A percentile compares a stretch with the other conserved stretches of the same genome.
Conservation (phyloP, 1,284 basidiomycete genomes). For the Phlebopus sp. region DNA sequence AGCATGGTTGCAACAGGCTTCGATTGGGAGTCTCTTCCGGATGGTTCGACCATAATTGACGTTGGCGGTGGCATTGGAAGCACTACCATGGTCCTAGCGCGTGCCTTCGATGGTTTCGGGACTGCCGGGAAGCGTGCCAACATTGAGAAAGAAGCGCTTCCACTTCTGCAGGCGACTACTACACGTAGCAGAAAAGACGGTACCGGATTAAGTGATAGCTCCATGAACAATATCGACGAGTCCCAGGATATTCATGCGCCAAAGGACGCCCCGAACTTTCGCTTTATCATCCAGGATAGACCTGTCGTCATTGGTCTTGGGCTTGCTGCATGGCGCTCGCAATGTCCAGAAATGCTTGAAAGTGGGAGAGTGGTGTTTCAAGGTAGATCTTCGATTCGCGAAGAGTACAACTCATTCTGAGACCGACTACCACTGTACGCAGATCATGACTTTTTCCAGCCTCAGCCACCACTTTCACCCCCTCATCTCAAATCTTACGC, state of each 20-base stretch:
- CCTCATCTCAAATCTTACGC: constrained; percentile 38
- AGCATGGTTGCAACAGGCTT: constrained; percentile 44
- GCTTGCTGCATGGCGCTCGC: constrained; percentile 57
- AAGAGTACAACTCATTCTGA: background rate
- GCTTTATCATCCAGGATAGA: constrained; percentile 69
- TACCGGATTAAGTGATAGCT: constrained; percentile 4
- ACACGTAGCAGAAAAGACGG: background rate
- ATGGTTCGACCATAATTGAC: constrained; percentile 62
- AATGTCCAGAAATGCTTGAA: constrained; percentile 59
- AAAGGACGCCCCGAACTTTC: constrained; percentile 11
- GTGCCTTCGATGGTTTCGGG: constrained; percentile 38
- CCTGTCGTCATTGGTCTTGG: constrained; percentile 62
- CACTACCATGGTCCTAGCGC: constrained; percentile 64
- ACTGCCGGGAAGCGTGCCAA: constrained; percentile 1
- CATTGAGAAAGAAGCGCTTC: background rate
- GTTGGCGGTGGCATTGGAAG: constrained; percentile 76
- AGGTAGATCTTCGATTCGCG: constrained; percentile 34
- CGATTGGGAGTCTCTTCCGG: constrained; percentile 57
- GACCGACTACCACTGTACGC: constrained; percentile 1
- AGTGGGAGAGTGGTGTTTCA: constrained; percentile 56
- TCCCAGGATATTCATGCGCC: background rate
- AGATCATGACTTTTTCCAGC: constrained; percentile 72
- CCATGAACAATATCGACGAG: constrained; percentile 1
- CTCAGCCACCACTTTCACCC: constrained; percentile 45
- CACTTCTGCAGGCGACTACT: background rate